Evolutionary conservation across 805 yeast genomes (phyloP).

Genomic region (Scheffersomyces amazonensis): DNA sequence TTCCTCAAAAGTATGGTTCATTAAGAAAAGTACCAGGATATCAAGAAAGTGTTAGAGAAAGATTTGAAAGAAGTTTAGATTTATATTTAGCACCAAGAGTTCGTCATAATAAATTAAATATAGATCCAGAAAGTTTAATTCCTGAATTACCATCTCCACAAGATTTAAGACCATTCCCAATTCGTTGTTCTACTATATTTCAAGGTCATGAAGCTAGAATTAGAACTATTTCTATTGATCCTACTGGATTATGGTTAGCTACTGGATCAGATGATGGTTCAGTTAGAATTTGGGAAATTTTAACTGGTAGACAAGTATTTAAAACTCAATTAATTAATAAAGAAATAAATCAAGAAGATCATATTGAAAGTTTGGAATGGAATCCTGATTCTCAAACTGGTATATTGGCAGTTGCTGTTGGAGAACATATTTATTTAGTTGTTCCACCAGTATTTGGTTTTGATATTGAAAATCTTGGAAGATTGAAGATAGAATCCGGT

Average conservation of each 20-base stretch:
- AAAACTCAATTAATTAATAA: conserved; percentile 51
- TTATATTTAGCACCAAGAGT: conserved; percentile 95
- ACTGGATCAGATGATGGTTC: conserved; percentile 98
- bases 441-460: conserved; percentile 92
- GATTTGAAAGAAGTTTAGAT: conserved; percentile 92
- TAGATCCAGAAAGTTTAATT: conserved; percentile 92
- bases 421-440: conserved; percentile 71
- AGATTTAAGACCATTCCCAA: conserved; percentile 96
- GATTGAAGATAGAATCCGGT: conserved; percentile 79
- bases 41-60: conserved; percentile 77
- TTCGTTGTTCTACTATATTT: conserved; percentile 78
- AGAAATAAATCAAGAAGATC: conserved; percentile 63
- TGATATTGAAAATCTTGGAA: conserved; percentile 79
- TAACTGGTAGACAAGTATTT: conserved; percentile 92
- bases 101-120: conserved; percentile 82
- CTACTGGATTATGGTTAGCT: conserved; percentile 91
- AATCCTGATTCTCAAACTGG: conserved; percentile 76
- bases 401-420: conserved; percentile 80
- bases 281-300: conserved; percentile 93
- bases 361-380: conserved; percentile 83
- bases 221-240: conserved; percentile 80
- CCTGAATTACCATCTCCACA: conserved; percentile 97
- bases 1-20: conserved; percentile 80
- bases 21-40: conserved; percentile 94
- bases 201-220: conserved; percentile 83